Evolutionary conservation across 2,329 filamentous ascomycete species (phyloP), one percentile per base, ranked within the genome.

Genomic region (Penicillium psychrosexuale): DNA sequence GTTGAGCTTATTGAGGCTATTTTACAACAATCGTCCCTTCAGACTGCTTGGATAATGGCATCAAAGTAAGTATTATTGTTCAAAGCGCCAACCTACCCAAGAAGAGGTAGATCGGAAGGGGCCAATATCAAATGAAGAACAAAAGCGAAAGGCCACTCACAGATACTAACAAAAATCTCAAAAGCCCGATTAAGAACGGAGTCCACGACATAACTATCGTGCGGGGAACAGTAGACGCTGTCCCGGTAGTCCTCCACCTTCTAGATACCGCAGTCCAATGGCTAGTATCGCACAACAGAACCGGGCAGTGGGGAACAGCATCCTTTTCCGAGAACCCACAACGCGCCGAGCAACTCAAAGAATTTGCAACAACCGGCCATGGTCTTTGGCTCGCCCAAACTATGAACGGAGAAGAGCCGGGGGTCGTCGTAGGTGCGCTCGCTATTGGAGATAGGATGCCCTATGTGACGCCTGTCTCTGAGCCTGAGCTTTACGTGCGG

Each of bases 401-500:
- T 28, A 9, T 24, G 22, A 12, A 39, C 6, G 39, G 45, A 46
- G 33, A 50, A 34, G 8, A 36, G 33, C 30, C 44, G 2, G 45
- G 52, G 1, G 12, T 38, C 37, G 59, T 59, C 22, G 3, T 60
- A 47, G 58, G 56, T 22, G 55, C 52, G 9, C 43, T 60, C 50
- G 57, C 57, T 38, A 0, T 60, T 31, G 57, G 57, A 44, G 57
- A 60, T 5, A 58, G 8, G 22, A 47, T 47, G 57, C 51, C 57
- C n/a, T 60, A 60, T 36, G 56, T 53, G 47, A 8, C 56, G 3
- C 11, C 55, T 47, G 43, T 58, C 27, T 43, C 55, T 36, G 57
- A 60, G 47, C 52, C 57, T 27, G 57, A 60, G 56, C 33, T 58
- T 38, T 58, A 60, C 39, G 57, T 60, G 48, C 47, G 47, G 30